Base-by-base conservation (phyloP, 176 grass and related monocot species). In the Zoysia japonica region DNA sequence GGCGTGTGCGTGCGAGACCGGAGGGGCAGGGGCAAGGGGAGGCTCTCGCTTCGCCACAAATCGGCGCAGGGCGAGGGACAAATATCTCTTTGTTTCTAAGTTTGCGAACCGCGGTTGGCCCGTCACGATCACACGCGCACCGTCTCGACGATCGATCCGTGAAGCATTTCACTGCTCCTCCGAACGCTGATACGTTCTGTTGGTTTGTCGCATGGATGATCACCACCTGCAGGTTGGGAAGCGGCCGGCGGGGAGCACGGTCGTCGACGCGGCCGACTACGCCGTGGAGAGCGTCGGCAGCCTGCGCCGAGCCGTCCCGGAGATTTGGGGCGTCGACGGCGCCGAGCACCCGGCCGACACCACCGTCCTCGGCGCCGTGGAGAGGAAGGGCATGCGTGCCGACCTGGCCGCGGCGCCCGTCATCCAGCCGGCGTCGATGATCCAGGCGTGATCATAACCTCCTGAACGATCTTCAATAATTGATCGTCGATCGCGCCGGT, bases 171-270 rank as follows among this genome's bases (percentile, higher is more conserved):
- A 28, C 28, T 28, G 28, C 28, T 54, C 14, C 12, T 54, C 12
- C 5, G 11, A 54, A 54, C 51, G 51, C 14, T 16, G 2, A 12
- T 4, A 52, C 9, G 14, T 52, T 14, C 50, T 52, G 12, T 55
- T 55, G 52, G 1, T 55, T 52, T 10, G 15, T 55, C 4, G 15
- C 52, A 14, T 53, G 3, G 51, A 53, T 55, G 1, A 0, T 28
- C 28, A 28, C 28, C 5, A 15, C 56, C n/a, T 19, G 7, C 81
- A 97, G 95, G 92, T 98, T 59, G 95, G 95, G 50, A 98, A 92
- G 84, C 86, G 48, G 66, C 28, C 28, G 28, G 85, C 40, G 43
- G 85, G 89, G 84, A 92, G 87, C 44, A 92, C 28, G 28, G 28
- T 28, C 28, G 28, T 28, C 28, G 28, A 90, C 48, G 95, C 90